Percentiles rank a stretch among this genome's conserved stretches.
phyloP scores from a whole-genome alignment of 768 basidiomycete genomes.

The Kwoniella sp. region DNA sequence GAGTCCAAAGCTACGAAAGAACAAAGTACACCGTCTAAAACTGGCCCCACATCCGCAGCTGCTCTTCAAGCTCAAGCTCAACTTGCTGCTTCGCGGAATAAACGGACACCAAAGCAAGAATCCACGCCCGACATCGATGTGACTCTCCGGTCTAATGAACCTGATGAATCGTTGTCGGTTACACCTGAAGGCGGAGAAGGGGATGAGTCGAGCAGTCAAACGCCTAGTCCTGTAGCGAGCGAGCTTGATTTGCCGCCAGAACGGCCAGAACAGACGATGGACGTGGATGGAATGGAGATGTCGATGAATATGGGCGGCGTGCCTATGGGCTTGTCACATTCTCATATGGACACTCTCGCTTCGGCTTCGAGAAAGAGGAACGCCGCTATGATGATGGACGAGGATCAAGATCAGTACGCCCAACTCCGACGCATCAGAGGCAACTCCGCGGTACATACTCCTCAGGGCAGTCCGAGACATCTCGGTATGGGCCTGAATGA shows the following conservation, averaged over 20 bases:
- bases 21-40: constrained; percentile 34
- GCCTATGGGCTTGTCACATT: constrained; percentile 17
- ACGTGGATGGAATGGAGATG: constrained; percentile 31
- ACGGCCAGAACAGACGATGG: constrained; percentile 16
- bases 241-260: constrained; percentile 8
- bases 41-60: constrained; percentile 43
- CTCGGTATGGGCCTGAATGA: constrained; percentile 31
- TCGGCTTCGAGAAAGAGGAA: constrained; percentile 35
- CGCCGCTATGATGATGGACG: constrained; percentile 44
- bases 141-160: constrained; percentile 26
- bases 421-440: constrained; percentile 35
- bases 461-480: constrained; percentile 28
- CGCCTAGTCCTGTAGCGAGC: constrained; percentile 37
- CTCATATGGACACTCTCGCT: constrained; percentile 20
- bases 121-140: constrained; percentile 42
- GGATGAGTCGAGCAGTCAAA: constrained; percentile 34
- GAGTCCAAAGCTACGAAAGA: constrained; percentile 40
- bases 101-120: constrained; percentile 15
- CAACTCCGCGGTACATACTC: constrained; percentile 43
- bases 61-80: constrained; percentile 48
- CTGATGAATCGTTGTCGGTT: constrained; percentile 31
- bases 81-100: constrained; percentile 21
- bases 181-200: constrained; percentile 41
- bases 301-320: constrained; percentile 14
- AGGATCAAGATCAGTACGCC: constrained; percentile 36